These are phyloP conservation scores for Caloboletus firmus DNA, from an alignment of 1,284 basidiomycete species.

Conservation along the genomic window DNA sequence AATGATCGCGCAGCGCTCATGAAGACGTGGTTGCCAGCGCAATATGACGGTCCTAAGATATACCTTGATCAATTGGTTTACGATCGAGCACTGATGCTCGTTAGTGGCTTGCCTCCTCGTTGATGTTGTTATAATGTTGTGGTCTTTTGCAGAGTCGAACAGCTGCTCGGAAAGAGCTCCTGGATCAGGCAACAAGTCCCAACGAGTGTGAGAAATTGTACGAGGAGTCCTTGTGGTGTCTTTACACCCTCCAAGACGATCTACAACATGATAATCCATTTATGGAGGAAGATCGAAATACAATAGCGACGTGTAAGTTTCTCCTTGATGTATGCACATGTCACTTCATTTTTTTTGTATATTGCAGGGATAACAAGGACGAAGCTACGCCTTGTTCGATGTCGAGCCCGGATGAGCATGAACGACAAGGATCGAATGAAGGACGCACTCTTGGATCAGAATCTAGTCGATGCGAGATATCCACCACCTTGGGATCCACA, in stretches of 20 bases:
- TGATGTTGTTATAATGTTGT: not conserved
- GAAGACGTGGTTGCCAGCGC: constrained; percentile 78
- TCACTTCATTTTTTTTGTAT: not conserved
- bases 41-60: constrained; percentile 68
- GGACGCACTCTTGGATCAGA: constrained; percentile 71
- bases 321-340: not conserved
- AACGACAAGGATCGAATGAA: constrained; percentile 63
- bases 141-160: constrained; percentile 74
- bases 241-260: constrained; percentile 90
- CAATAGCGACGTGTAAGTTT: constrained; percentile 76
- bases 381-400: constrained; percentile 73
- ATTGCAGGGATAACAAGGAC: constrained; percentile 74
- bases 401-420: constrained; percentile 71
- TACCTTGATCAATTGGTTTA: constrained; percentile 83
- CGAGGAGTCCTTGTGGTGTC: constrained; percentile 91
- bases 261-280: constrained; percentile 82
- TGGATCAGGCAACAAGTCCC: constrained; percentile 71
- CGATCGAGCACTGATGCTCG: constrained; percentile 70
- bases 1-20: constrained; percentile 72
- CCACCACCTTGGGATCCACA: constrained; percentile 74
- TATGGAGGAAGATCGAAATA: constrained; percentile 79
- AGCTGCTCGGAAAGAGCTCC: constrained; percentile 88
- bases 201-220: constrained; percentile 92
- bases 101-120: constrained; percentile 37
- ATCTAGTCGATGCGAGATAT: constrained; percentile 66